Evolutionary conservation across 2,329 filamentous ascomycete genomes (phyloP).

Genomic region (Bipolaris zeicola): DNA sequence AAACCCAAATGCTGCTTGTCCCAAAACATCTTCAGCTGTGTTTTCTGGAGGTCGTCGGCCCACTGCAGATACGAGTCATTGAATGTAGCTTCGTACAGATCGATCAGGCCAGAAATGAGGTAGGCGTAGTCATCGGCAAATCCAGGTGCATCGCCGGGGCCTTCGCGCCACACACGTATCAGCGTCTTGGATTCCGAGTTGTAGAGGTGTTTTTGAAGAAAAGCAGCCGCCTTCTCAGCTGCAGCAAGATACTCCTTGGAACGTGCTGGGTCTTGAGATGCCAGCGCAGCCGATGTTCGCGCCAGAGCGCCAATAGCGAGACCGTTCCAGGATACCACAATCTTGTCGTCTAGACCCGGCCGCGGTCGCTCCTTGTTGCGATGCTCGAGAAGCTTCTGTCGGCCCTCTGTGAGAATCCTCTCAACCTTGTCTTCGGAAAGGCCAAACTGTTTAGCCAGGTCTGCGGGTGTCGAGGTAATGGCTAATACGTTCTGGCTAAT

Average conservation of each 20-base stretch:
- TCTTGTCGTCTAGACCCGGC: conserved; percentile 85
- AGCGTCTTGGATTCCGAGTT: conserved; percentile 66
- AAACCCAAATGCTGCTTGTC: conserved; percentile 68
- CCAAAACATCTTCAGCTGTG: conserved; percentile 78
- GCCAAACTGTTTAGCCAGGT: conserved; percentile 76
- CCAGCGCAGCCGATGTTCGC: conserved; percentile 72
- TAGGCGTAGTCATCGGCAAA: conserved; percentile 97
- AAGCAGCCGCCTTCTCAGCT: conserved; percentile 71
- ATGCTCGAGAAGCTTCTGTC: conserved; percentile 70
- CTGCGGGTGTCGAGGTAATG: conserved; percentile 68
- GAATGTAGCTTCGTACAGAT: conserved; percentile 82
- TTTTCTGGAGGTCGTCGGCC: conserved; percentile 79
- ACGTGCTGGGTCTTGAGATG: conserved; percentile 61
- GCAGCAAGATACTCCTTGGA: conserved; percentile 66
- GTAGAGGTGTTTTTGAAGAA: conserved; percentile 77
- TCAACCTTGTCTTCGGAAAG: conserved; percentile 72
- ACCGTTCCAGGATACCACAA: conserved; percentile 86
- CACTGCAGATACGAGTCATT: conserved; percentile 77
- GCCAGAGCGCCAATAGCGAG: conserved; percentile 84
- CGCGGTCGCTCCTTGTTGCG: conserved; percentile 75
- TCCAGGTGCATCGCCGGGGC: conserved; percentile 67
- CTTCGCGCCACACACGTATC: conserved; percentile 75
- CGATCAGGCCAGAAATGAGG: conserved; percentile 78
- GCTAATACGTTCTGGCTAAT: conserved; percentile 90
- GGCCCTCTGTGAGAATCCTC: conserved; percentile 69